phyloP scores from a whole-genome alignment of 345 rosid genomes.

The Zanthoxylum bungeanum region DNA sequence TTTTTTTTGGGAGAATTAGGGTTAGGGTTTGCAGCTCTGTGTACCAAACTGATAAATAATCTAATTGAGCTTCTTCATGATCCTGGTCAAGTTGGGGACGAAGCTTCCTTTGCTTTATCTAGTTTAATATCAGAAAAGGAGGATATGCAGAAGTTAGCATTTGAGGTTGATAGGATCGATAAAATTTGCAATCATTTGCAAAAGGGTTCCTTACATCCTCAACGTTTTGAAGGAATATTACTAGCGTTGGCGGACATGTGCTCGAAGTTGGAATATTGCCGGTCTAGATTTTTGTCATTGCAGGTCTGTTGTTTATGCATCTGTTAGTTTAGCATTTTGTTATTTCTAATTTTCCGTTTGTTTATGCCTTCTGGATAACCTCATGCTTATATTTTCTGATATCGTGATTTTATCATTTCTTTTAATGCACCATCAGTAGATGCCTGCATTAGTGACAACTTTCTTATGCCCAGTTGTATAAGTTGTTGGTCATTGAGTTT shows the following conservation, averaged over 20 bases:
- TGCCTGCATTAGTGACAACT: not conserved
- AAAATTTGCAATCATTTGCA: constrained; percentile 47
- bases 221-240: constrained; percentile 62
- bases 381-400: not conserved
- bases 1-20: not conserved
- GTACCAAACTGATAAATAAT: constrained; percentile 47
- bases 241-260: constrained; percentile 75
- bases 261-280: constrained; percentile 76
- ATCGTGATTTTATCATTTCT: not conserved
- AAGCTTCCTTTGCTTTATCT: constrained; percentile 73
- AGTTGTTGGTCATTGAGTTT: not conserved
- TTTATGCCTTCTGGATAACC: not conserved
- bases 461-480: not conserved
- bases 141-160: constrained; percentile 79
- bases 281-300: constrained; percentile 60
- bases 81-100: constrained; percentile 79
- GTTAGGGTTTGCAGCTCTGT: not conserved
- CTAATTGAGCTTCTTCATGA: constrained; percentile 89
- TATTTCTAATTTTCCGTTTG: constrained; percentile 2
- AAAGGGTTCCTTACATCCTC: constrained; percentile 43
- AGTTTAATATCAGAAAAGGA: constrained; percentile 58
- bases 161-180: constrained; percentile 60
- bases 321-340: constrained; percentile 6
- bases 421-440: not conserved
- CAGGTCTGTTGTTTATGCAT: constrained; percentile 43